These are phyloP conservation scores for Colletotrichum sp. DNA, from an alignment of 2,329 filamentous ascomycete species.

Conservation along the genomic window DNA sequence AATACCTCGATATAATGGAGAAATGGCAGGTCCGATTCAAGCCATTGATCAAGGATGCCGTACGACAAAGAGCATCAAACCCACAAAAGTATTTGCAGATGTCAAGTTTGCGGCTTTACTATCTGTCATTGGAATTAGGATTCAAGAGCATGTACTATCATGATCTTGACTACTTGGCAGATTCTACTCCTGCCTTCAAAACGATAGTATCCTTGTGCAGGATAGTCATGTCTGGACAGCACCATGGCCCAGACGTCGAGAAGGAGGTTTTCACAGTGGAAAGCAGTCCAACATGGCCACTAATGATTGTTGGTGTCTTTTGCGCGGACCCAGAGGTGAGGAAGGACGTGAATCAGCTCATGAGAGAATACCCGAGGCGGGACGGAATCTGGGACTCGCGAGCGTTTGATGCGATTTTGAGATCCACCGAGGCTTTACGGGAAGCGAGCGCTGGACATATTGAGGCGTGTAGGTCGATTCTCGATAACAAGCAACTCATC, in stretches of 20 bases:
- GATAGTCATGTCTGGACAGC: neutral
- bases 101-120: neutral
- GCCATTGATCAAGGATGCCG: neutral
- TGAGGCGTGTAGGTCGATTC: neutral
- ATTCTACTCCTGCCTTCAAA: neutral
- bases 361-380: conserved; percentile 44
- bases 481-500: neutral
- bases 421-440: neutral
- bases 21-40: neutral
- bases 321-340: conserved; percentile 41
- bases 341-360: conserved; percentile 42
- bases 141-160: neutral
- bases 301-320: conserved; percentile 44
- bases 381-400: conserved; percentile 49
- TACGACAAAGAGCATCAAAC: neutral
- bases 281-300: conserved; percentile 34
- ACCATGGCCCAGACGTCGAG: neutral
- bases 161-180: neutral
- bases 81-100: neutral
- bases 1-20: conserved; percentile 18
- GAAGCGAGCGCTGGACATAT: neutral
- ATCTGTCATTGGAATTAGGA: neutral
- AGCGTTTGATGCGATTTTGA: conserved; percentile 32
- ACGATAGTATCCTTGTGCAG: neutral
- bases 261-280: conserved; percentile 12